These are phyloP conservation scores for Xanthoparmelia taractica DNA, from an alignment of 495 filamentous ascomycete species.

Conservation along the genomic window DNA sequence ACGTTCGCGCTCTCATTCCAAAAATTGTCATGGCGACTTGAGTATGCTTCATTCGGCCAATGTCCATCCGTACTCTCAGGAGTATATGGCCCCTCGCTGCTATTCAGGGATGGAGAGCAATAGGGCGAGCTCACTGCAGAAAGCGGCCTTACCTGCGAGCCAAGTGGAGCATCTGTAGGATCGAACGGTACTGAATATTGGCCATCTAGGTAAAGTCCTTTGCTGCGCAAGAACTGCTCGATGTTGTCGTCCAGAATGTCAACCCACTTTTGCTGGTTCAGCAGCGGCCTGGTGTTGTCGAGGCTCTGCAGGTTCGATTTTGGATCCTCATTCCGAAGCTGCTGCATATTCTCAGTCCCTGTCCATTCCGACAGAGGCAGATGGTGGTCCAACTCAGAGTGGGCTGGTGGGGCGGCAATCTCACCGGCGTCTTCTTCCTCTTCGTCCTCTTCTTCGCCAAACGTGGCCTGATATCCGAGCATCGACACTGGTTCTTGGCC, in stretches of 20 bases:
- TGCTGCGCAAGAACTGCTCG: slow-evolving; percentile 37
- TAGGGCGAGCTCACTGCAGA: neutral
- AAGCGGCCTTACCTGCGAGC: neutral
- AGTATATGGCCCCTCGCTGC: slow-evolving; percentile 9
- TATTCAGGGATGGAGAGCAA: neutral
- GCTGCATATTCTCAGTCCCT: slow-evolving; percentile 19
- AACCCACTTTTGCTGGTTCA: slow-evolving; percentile 18
- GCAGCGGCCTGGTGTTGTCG: slow-evolving; percentile 2
- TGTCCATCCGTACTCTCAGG: slow-evolving; percentile 1
- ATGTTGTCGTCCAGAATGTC: slow-evolving; percentile 45
- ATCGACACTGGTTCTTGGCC: slow-evolving; percentile 6
- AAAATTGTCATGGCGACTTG: neutral
- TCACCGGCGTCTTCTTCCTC: slow-evolving; percentile 18
- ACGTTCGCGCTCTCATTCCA: neutral
- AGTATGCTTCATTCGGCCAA: slow-evolving; percentile 8
- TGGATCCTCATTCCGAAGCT: slow-evolving; percentile 22
- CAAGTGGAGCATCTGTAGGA: neutral
- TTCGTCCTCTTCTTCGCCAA: slow-evolving; percentile 15
- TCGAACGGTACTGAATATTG: slow-evolving; percentile 20
- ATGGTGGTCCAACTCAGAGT: neutral
- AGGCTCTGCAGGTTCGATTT: neutral
- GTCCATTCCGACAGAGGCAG: slow-evolving; percentile 11
- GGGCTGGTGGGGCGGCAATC: slow-evolving; percentile 6
- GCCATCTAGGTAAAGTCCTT: slow-evolving; percentile 26
- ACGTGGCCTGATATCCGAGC: slow-evolving; percentile 12